Conservation (phyloP, 1,284 basidiomycete genomes). For the Malassezia cuniculi region DNA sequence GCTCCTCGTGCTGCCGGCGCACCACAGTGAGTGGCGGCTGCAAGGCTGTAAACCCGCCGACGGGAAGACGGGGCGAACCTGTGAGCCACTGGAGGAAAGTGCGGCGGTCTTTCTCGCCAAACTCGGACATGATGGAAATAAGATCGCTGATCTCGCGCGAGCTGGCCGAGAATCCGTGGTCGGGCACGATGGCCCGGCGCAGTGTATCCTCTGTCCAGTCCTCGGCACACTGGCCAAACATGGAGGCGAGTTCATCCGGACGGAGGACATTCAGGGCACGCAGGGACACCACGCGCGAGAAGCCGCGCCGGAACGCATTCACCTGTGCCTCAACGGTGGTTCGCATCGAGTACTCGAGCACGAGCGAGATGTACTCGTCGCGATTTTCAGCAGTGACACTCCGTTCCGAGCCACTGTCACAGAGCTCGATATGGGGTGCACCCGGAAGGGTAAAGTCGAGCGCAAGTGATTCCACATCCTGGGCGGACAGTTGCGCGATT, state of each 20-base stretch:
- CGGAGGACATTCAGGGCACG: constrained; percentile 80
- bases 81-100: constrained; percentile 94
- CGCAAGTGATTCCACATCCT: constrained; percentile 64
- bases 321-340: constrained; percentile 17
- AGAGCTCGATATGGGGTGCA: constrained; percentile 62
- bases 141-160: constrained; percentile 77
- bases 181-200: constrained; percentile 79
- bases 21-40: constrained; percentile 92
- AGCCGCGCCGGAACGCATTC: constrained; percentile 45
- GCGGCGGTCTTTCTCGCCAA: constrained; percentile 60
- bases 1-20: constrained; percentile 80
- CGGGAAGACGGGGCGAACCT: constrained; percentile 57
- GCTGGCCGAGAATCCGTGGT: constrained; percentile 93
- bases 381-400: constrained; percentile 73
- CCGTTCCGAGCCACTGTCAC: constrained; percentile 66
- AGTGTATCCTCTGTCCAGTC: constrained; percentile 55
- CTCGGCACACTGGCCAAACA: constrained; percentile 88
- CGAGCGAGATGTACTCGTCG: constrained; percentile 67
- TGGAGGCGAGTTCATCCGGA: constrained; percentile 77
- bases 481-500: constrained; percentile 55
- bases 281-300: constrained; percentile 73
- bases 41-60: constrained; percentile 89
- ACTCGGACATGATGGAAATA: constrained; percentile 71
- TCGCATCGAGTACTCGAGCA: constrained; percentile 43
- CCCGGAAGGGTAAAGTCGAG: constrained; percentile 94